A percentile compares a stretch with the other conserved stretches of the same genome.
These are phyloP conservation scores for Amaranthus cruentus DNA, from an alignment of 148 eudicot genomes.

Conservation along the genomic window DNA sequence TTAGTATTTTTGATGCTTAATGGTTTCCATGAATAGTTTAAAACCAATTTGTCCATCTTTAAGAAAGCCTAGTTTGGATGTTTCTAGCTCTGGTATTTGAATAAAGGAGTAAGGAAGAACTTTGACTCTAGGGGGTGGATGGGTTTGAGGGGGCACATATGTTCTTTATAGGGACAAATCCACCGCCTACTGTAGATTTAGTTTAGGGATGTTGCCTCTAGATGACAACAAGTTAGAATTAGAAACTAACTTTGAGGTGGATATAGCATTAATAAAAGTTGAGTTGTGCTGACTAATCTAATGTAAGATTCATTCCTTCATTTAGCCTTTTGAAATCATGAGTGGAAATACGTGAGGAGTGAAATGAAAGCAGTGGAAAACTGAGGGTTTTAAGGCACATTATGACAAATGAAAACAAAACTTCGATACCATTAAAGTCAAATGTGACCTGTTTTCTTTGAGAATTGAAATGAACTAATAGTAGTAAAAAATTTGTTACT, in stretches of 20 bases:
- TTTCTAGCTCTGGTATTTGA: not conserved
- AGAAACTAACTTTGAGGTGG: not conserved
- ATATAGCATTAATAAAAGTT: not conserved
- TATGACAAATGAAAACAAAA: too few relatives aligned
- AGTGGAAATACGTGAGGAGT: not conserved
- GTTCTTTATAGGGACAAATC: constrained; percentile 3
- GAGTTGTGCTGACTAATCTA: not conserved
- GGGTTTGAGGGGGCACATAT: not conserved
- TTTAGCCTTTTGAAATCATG: not conserved
- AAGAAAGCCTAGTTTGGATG: not conserved
- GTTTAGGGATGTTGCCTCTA: not conserved
- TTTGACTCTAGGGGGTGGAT: not conserved
- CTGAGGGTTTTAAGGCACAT: too few relatives aligned
- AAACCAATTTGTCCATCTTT: not conserved
- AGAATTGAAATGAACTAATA: too few relatives aligned
- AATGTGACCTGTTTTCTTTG: too few relatives aligned
- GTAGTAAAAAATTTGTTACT: too few relatives aligned
- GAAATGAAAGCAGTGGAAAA: not conserved
- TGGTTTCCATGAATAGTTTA: too few relatives aligned
- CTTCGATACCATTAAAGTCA: too few relatives aligned
- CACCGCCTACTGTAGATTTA: not conserved
- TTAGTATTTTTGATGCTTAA: too few relatives aligned
- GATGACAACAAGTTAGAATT: not conserved
- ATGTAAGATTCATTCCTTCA: too few relatives aligned
- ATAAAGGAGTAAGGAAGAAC: too few relatives aligned